Evolutionary conservation across 2,329 filamentous ascomycete genomes (phyloP).

Genomic region (Lasiodiplodia sp.): DNA sequence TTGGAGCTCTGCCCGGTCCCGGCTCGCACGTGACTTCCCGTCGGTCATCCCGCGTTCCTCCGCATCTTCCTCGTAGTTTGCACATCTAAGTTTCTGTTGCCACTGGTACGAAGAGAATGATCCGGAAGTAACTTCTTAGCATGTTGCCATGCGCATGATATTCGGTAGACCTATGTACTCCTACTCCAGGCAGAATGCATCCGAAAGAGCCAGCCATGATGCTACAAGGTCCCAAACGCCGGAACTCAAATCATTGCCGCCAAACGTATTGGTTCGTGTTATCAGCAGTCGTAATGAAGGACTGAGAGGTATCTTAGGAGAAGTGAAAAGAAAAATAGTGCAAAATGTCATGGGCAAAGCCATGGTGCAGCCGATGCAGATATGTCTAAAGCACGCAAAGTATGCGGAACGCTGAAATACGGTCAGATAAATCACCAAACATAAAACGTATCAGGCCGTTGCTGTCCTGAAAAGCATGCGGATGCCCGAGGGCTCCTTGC

Average conservation of each 20-base stretch:
- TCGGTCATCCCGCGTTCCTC: constrained; percentile 21
- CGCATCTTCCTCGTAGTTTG: constrained; percentile 1
- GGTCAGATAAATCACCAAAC: not conserved
- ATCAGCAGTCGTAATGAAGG: constrained; percentile 9
- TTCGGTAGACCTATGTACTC: constrained; percentile 14
- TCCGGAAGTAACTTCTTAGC: not conserved
- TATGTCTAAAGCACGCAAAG: constrained; percentile 22
- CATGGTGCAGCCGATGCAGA: constrained; percentile 26
- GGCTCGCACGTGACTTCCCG: constrained; percentile 12
- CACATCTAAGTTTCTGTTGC: not conserved
- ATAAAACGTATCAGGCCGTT: constrained; percentile 23
- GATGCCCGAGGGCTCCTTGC: constrained; percentile 52
- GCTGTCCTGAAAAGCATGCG: constrained; percentile 49
- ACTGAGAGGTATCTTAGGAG: constrained; percentile 24
- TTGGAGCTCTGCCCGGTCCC: constrained; percentile 20
- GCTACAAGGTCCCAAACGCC: constrained; percentile 18
- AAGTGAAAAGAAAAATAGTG: constrained; percentile 13
- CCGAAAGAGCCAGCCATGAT: constrained; percentile 21
- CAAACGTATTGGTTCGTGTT: constrained; percentile 1
- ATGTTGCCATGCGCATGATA: not conserved
- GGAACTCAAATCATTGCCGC: not conserved
- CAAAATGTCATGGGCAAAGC: constrained; percentile 9
- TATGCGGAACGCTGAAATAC: constrained; percentile 22
- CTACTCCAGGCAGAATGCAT: constrained; percentile 27
- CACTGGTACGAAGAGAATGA: not conserved